Conservation (phyloP, 1,139 yeast species). For the Debaryomyces nepalensis region DNA sequence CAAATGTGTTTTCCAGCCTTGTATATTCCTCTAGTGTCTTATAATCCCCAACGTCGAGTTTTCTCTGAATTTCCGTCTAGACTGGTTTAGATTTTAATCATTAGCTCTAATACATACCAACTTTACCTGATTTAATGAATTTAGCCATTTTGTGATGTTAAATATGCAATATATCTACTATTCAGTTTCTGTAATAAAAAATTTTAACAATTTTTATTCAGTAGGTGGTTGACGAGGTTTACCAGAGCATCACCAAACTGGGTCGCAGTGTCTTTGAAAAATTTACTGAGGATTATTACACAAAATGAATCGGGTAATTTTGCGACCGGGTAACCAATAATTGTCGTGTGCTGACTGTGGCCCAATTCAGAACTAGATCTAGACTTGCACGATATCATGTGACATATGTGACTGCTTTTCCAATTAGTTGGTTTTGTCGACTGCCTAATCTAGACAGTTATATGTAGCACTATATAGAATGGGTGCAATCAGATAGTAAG, state of each 20-base stretch:
- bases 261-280: conserved; percentile 7
- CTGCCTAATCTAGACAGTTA: not conserved
- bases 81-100: conserved; percentile 1
- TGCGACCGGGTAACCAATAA: conserved; percentile 5
- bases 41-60: not conserved
- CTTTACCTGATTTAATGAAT: conserved; percentile 99
- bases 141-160: conserved; percentile 72
- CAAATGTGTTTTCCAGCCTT: not conserved
- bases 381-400: not conserved
- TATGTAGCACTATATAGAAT: too few species aligned
- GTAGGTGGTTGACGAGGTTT: conserved; percentile 7
- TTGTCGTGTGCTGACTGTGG: conserved; percentile 4
- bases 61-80: conserved; percentile 6
- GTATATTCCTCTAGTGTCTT: not conserved
- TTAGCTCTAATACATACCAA: conserved; percentile 71
- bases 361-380: not conserved
- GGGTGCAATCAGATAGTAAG: too few species aligned
- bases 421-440: not conserved
- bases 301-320: conserved; percentile 8
- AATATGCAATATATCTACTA: conserved; percentile 16
- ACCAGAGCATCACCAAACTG: conserved; percentile 11
- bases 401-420: not conserved
- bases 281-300: conserved; percentile 4
- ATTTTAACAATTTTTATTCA: conserved; percentile 14
- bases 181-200: conserved; percentile 13